A percentile compares a stretch with the other conserved stretches of the same genome.
These are phyloP conservation scores for Fusarium drepaniforme DNA, from an alignment of 2,329 filamentous ascomycete species.

Conservation along the genomic window DNA sequence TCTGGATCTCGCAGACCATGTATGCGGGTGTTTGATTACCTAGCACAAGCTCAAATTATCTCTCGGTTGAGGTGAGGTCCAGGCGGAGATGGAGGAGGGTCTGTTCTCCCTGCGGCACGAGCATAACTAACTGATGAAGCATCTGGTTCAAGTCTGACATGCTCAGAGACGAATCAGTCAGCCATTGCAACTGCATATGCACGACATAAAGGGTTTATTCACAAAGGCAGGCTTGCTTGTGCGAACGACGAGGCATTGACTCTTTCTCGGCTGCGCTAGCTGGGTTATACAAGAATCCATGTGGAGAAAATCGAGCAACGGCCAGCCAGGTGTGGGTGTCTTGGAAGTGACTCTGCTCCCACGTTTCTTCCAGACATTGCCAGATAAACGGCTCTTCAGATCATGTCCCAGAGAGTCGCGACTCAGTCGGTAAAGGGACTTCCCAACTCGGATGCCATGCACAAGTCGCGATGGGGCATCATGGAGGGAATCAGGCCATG, in stretches of 20 bases:
- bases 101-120: slow-evolving; percentile 31
- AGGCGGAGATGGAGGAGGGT: slow-evolving; percentile 25
- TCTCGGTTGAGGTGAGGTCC: slow-evolving; percentile 22
- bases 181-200: slow-evolving; percentile 32
- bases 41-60: slow-evolving; percentile 30
- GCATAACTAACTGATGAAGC: slow-evolving; percentile 16
- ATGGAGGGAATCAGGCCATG: slow-evolving; percentile 32
- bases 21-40: slow-evolving; percentile 39
- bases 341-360: slow-evolving; percentile 8
- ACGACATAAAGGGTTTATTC: slow-evolving; percentile 33
- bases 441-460: slow-evolving; percentile 9
- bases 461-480: slow-evolving; percentile 26
- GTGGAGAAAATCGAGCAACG: slow-evolving; percentile 24
- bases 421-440: slow-evolving; percentile 6
- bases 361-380: slow-evolving; percentile 7
- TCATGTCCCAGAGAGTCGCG: slow-evolving; percentile 2
- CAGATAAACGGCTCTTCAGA: slow-evolving; percentile 10
- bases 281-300: slow-evolving; percentile 21
- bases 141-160: slow-evolving; percentile 12
- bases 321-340: slow-evolving; percentile 14
- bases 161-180: slow-evolving; percentile 8
- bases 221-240: slow-evolving; percentile 8
- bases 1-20: slow-evolving; percentile 19
- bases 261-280: slow-evolving; percentile 5
- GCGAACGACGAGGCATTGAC: not conserved